Evolutionary conservation across 2,329 filamentous ascomycete species (phyloP).

Genomic region (Aspergillus ochraceoroseus): DNA sequence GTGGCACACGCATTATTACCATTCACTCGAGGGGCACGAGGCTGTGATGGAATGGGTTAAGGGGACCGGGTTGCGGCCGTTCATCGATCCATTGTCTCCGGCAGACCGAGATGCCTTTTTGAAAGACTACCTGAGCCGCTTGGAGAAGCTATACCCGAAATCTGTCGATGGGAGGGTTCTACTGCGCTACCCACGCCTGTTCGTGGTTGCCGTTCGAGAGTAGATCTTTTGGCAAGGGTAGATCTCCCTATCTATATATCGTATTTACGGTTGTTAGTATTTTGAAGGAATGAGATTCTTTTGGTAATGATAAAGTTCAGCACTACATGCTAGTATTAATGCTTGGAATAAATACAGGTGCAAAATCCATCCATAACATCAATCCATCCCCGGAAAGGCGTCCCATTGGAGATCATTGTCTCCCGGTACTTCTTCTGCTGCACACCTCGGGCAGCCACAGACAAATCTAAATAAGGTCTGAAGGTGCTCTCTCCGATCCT

Average conservation of each 20-base stretch:
- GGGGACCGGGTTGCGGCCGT: constrained; percentile 54
- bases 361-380: too few relatives aligned
- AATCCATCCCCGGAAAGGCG: constrained; percentile 16
- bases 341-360: too few relatives aligned
- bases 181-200: constrained; percentile 53
- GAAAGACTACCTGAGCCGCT: constrained; percentile 43
- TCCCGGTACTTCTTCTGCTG: constrained; percentile 19
- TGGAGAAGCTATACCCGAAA: constrained; percentile 46
- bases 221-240: background rate
- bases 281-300: too few relatives aligned
- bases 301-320: too few relatives aligned
- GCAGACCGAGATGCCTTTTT: constrained; percentile 46
- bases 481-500: constrained; percentile 25
- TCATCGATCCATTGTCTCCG: constrained; percentile 46
- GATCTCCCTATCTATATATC: too few relatives aligned
- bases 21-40: constrained; percentile 47
- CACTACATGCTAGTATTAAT: too few relatives aligned
- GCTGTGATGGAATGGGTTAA: constrained; percentile 58
- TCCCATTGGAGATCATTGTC: constrained; percentile 17
- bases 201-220: constrained; percentile 47
- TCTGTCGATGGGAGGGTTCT: constrained; percentile 51
- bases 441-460: constrained; percentile 28
- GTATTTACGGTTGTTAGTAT: too few relatives aligned
- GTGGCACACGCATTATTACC: constrained; percentile 54
- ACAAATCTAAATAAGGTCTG: constrained; percentile 28